These are phyloP conservation scores for Ogataea hybrid DNA, from an alignment of 1,139 yeast species.

Conservation along the genomic window DNA sequence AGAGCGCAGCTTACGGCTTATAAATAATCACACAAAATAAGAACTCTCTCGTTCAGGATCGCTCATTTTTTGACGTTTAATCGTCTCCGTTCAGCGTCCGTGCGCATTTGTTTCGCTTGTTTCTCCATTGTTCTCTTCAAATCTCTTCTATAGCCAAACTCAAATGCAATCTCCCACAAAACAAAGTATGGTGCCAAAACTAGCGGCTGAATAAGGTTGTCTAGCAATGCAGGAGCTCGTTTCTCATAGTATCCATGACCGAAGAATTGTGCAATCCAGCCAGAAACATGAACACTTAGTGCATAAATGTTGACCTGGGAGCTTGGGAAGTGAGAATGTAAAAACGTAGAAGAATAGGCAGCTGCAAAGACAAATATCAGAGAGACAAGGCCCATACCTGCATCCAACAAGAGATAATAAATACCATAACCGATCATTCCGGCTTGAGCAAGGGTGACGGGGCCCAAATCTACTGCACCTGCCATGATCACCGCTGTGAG, in stretches of 20 bases:
- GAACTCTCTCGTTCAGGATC: not conserved
- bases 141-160: constrained; percentile 57
- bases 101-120: constrained; percentile 39
- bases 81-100: not conserved
- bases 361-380: constrained; percentile 29
- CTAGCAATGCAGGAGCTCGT: constrained; percentile 84
- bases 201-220: constrained; percentile 78
- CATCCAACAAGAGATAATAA: constrained; percentile 40
- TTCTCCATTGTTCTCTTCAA: constrained; percentile 55
- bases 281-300: constrained; percentile 41
- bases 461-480: constrained; percentile 14
- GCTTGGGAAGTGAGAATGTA: constrained; percentile 14
- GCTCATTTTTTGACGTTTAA: not conserved
- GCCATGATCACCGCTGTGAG: constrained; percentile 49
- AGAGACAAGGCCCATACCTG: constrained; percentile 23
- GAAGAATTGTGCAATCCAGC: constrained; percentile 86
- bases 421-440: constrained; percentile 38
- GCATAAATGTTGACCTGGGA: constrained; percentile 35
- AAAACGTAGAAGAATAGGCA: constrained; percentile 10
- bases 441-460: constrained; percentile 27
- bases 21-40: not conserved
- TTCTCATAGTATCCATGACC: constrained; percentile 85
- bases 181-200: constrained; percentile 93
- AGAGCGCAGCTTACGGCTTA: no score
- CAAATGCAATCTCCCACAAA: constrained; percentile 69